phyloP scores from a whole-genome alignment of 805 yeast genomes.

The Cephaloascus fragrans region DNA sequence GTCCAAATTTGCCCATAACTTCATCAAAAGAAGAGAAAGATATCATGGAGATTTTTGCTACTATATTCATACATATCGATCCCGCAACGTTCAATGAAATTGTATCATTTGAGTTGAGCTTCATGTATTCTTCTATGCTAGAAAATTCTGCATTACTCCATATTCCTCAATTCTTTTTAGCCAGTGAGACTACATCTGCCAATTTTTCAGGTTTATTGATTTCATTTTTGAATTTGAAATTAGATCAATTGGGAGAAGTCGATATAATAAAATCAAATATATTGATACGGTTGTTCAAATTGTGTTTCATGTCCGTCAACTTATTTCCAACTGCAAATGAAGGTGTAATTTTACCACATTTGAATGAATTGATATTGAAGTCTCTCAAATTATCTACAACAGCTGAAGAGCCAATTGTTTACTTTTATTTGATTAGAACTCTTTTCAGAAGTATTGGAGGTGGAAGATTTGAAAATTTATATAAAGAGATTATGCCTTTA shows the following conservation, averaged over 20 bases:
- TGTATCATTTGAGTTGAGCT: conserved; percentile 69
- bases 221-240: conserved; percentile 60
- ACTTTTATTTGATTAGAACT: conserved; percentile 80
- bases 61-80: conserved; percentile 88
- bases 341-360: conserved; percentile 77
- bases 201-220: conserved; percentile 82
- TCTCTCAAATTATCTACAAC: conserved; percentile 72
- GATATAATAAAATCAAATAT: conserved; percentile 73
- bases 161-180: conserved; percentile 87
- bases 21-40: conserved; percentile 92
- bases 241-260: conserved; percentile 72
- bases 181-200: conserved; percentile 90
- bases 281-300: conserved; percentile 75
- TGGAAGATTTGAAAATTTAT: conserved; percentile 87
- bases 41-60: conserved; percentile 89
- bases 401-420: conserved; percentile 85
- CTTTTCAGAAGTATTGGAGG: conserved; percentile 93
- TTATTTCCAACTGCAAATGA: conserved; percentile 85
- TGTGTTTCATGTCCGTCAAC: conserved; percentile 93
- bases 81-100: conserved; percentile 94
- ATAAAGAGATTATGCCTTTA: conserved; percentile 87
- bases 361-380: conserved; percentile 72
- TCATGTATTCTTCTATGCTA: conserved; percentile 68
- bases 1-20: conserved; percentile 76
- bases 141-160: conserved; percentile 80